Percentiles rank a stretch among this genome's conserved stretches.
phyloP scores from a whole-genome alignment of 768 basidiomycete species.

The Mycena filopes region DNA sequence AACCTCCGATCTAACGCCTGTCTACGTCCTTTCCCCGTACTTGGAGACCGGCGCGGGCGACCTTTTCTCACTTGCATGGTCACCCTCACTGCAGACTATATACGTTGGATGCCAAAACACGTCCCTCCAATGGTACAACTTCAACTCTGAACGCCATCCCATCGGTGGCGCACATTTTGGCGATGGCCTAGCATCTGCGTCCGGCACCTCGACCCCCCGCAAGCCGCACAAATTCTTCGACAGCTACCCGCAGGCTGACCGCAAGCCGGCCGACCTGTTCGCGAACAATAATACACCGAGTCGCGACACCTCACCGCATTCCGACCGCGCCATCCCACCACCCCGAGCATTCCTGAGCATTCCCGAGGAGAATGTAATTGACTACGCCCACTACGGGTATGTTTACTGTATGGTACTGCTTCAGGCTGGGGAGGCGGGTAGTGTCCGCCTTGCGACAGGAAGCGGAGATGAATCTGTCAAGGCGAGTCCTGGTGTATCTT shows the following conservation, averaged over 20 bases:
- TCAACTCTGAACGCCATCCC: slow-evolving; percentile 42
- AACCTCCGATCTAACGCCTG: slow-evolving; percentile 67
- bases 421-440: slow-evolving; percentile 38
- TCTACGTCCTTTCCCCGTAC: slow-evolving; percentile 83
- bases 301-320: slow-evolving; percentile 44
- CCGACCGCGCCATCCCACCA: slow-evolving; percentile 38
- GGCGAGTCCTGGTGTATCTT: slow-evolving; percentile 48
- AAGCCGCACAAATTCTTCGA: slow-evolving; percentile 90
- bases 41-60: slow-evolving; percentile 86
- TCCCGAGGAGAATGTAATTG: slow-evolving; percentile 75
- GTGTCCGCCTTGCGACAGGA: slow-evolving; percentile 76
- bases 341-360: slow-evolving; percentile 62
- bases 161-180: slow-evolving; percentile 25
- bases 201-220: slow-evolving; percentile 52
- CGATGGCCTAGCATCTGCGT: slow-evolving; percentile 32
- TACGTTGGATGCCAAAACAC: slow-evolving; percentile 95
- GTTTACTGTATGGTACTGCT: slow-evolving; percentile 80
- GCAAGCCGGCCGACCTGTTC: slow-evolving; percentile 72
- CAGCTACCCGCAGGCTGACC: slow-evolving; percentile 81
- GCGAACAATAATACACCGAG: slow-evolving; percentile 64
- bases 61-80: slow-evolving; percentile 88
- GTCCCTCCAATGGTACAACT: slow-evolving; percentile 89
- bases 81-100: slow-evolving; percentile 70
- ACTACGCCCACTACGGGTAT: slow-evolving; percentile 95
- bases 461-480: slow-evolving; percentile 94